These are phyloP conservation scores for Herpetomonas tarakana DNA, from an alignment of 208 protist genomes.

Conservation along the genomic window DNA sequence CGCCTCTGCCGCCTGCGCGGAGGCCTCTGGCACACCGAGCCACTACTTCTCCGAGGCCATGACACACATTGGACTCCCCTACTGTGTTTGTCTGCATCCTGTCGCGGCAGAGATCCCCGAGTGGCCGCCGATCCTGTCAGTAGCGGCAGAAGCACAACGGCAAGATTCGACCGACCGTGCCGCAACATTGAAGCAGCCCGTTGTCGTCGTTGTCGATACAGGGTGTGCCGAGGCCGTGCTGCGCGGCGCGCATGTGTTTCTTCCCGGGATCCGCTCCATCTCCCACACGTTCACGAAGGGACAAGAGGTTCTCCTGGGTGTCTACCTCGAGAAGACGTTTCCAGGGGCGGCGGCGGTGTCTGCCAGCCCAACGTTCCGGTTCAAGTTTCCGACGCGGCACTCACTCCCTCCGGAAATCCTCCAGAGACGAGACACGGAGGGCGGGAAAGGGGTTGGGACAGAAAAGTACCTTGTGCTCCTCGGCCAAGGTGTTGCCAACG, in stretches of 20 bases:
- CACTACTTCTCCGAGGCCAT: background rate
- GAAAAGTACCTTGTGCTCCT: too few species aligned
- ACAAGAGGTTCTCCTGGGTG: constrained; percentile 24
- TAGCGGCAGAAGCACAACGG: background rate
- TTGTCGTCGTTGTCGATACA: constrained; percentile 64
- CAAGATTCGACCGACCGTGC: background rate
- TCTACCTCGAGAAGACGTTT: constrained; percentile 18
- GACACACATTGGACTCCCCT: constrained; percentile 9
- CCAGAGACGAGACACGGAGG: too few species aligned
- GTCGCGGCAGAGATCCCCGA: background rate
- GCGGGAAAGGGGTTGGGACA: too few species aligned
- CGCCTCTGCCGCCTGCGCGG: background rate
- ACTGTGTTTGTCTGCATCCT: constrained; percentile 17
- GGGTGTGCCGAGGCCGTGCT: constrained; percentile 87
- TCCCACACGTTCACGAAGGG: constrained; percentile 19
- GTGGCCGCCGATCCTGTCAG: background rate
- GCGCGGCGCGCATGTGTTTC: constrained; percentile 83
- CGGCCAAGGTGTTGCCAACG: too few species aligned
- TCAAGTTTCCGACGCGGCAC: too few species aligned
- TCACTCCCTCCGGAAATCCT: too few species aligned
- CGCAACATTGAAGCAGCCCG: background rate
- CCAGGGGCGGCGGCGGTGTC: background rate
- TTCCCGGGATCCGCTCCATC: constrained; percentile 51
- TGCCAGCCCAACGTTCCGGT: too few species aligned
- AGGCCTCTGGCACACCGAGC: background rate